A percentile compares a stretch with the other conserved stretches of the same genome.
phyloP scores from a whole-genome alignment of 768 basidiomycete genomes.

The Suillus bovinus region DNA sequence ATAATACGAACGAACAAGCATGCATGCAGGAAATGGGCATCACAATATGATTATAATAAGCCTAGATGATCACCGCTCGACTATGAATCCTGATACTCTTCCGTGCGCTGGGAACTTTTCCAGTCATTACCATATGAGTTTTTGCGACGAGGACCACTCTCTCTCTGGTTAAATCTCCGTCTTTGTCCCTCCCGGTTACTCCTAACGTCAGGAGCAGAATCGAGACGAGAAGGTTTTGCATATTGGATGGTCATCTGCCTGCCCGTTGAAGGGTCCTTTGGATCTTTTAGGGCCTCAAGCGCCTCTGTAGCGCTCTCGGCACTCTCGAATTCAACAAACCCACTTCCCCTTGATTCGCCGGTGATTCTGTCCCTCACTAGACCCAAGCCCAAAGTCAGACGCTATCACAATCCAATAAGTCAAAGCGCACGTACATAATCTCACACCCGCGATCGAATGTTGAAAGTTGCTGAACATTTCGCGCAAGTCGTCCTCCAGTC shows the following conservation, averaged over 20 bases:
- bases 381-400: background rate
- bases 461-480: conserved; percentile 24
- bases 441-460: conserved; percentile 28
- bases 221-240: conserved; percentile 17
- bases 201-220: background rate
- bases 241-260: conserved; percentile 13
- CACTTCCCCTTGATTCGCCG: conserved; percentile 33
- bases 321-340: conserved; percentile 55
- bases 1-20: background rate
- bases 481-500: conserved; percentile 28
- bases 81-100: conserved; percentile 3
- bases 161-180: conserved; percentile 1
- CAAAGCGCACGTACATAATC: conserved; percentile 29
- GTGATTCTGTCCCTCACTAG: conserved; percentile 37
- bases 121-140: conserved; percentile 2
- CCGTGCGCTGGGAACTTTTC: background rate
- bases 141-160: background rate
- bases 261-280: conserved; percentile 9
- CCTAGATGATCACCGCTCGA: background rate
- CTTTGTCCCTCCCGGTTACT: background rate
- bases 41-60: background rate
- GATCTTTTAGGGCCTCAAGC: conserved; percentile 40
- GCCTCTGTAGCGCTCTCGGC: conserved; percentile 50
- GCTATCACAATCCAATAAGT: background rate
- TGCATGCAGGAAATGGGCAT: background rate